Percentiles rank a stretch among this genome's conserved stretches.
phyloP scores from a whole-genome alignment of 2,329 filamentous ascomycete genomes.

The Thielaviopsis musarum region DNA sequence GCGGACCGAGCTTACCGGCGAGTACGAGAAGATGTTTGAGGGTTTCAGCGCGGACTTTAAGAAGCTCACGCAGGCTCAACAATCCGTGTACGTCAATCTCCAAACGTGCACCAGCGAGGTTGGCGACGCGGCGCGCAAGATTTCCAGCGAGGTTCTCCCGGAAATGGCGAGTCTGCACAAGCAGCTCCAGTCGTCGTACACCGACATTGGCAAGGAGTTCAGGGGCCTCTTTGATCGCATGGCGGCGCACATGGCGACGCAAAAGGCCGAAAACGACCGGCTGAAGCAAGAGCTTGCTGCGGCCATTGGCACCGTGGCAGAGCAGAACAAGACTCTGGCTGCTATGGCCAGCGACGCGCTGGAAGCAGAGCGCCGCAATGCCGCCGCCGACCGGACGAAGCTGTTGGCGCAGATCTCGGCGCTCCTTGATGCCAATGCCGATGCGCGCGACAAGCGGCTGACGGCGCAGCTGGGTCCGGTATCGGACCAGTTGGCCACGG shows the following conservation, averaged over 20 bases:
- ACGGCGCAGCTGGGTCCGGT: constrained; percentile 4
- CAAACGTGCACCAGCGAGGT: not conserved
- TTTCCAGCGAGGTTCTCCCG: constrained; percentile 7
- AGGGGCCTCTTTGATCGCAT: constrained; percentile 73
- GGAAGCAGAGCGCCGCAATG: constrained; percentile 55
- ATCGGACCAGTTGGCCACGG: constrained; percentile 21
- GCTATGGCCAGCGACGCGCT: constrained; percentile 53
- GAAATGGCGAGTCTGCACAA: constrained; percentile 7
- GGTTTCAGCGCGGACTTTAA: not conserved
- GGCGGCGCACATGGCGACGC: constrained; percentile 46
- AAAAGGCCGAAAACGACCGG: constrained; percentile 8
- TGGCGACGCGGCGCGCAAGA: constrained; percentile 7
- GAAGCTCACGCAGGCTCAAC: not conserved
- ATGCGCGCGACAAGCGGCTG: constrained; percentile 4
- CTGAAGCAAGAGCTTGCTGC: constrained; percentile 7
- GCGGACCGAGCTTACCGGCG: not conserved
- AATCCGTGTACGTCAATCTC: not conserved
- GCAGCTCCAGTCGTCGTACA: constrained; percentile 70
- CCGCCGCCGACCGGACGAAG: constrained; percentile 47
- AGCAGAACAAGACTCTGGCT: constrained; percentile 50
- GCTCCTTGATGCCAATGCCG: constrained; percentile 15
- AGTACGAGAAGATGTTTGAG: not conserved
- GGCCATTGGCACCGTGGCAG: constrained; percentile 24
- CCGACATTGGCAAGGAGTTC: constrained; percentile 68
- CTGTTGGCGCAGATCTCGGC: constrained; percentile 43